phyloP scores from a whole-genome alignment of 2,329 filamentous ascomycete genomes.

The Myriosclerotinia duriaeana region DNA sequence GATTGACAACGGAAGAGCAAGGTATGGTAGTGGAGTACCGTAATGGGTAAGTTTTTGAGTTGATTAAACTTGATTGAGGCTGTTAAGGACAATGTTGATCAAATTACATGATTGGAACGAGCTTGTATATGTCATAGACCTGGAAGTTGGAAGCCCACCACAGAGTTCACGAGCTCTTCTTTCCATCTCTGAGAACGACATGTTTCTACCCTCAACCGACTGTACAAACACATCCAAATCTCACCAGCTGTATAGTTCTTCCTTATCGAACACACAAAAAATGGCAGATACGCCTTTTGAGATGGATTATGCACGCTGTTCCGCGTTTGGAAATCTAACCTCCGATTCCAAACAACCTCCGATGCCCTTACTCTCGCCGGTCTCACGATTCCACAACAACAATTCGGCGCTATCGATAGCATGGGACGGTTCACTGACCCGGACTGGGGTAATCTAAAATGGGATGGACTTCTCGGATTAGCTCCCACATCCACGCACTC shows the following conservation, averaged over 20 bases:
- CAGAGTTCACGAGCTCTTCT: constrained; percentile 19
- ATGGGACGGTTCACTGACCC: constrained; percentile 3
- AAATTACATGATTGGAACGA: constrained; percentile 22
- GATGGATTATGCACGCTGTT: constrained; percentile 12
- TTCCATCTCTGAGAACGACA: constrained; percentile 18
- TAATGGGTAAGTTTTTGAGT: constrained; percentile 6
- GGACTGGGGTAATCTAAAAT: constrained; percentile 20
- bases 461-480: constrained; percentile 20
- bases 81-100: not conserved
- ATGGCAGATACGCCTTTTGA: not conserved
- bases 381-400: constrained; percentile 3
- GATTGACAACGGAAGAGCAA: constrained; percentile 1
- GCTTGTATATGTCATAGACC: constrained; percentile 22
- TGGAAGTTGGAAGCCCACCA: constrained; percentile 24
- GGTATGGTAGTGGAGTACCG: not conserved
- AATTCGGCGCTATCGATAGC: constrained; percentile 11
- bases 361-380: constrained; percentile 10
- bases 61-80: not conserved
- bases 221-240: constrained; percentile 8
- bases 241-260: constrained; percentile 14
- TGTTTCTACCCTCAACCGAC: constrained; percentile 14
- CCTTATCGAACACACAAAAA: constrained; percentile 4
- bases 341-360: constrained; percentile 8
- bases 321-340: constrained; percentile 1
- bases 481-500: constrained; percentile 1